Percentiles rank a stretch among this genome's conserved stretches.
These are phyloP conservation scores for Suillus ampliporus DNA, from an alignment of 768 basidiomycete species.

Conservation along the genomic window DNA sequence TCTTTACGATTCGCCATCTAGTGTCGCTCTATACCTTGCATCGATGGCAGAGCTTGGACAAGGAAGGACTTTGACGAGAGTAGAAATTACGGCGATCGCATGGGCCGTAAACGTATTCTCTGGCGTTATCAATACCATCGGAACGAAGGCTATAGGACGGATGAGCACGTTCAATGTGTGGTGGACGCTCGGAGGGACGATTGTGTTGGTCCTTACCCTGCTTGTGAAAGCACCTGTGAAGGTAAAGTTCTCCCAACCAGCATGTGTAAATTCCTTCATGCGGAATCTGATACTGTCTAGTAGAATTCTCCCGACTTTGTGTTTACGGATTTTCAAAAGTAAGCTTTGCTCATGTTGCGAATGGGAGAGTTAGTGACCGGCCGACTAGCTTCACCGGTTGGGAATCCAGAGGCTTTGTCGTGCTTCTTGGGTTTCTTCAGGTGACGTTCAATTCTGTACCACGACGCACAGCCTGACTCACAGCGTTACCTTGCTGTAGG, in stretches of 20 bases:
- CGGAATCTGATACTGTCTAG: constrained; percentile 3
- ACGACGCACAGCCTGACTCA: not conserved
- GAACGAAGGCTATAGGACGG: constrained; percentile 59
- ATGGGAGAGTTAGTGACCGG: not conserved
- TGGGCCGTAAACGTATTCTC: constrained; percentile 63
- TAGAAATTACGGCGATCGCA: constrained; percentile 58
- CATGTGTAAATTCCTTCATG: constrained; percentile 19
- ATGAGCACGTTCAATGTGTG: constrained; percentile 63
- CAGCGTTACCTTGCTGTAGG: constrained; percentile 48
- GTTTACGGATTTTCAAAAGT: constrained; percentile 64
- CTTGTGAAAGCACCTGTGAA: constrained; percentile 60
- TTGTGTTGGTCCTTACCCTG: constrained; percentile 60
- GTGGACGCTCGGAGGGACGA: constrained; percentile 65
- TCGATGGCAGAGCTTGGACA: constrained; percentile 56
- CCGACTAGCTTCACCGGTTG: constrained; percentile 58
- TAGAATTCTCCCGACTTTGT: constrained; percentile 59
- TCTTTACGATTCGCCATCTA: constrained; percentile 20
- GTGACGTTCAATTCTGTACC: not conserved
- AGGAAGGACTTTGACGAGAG: constrained; percentile 48
- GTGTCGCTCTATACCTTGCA: constrained; percentile 59
- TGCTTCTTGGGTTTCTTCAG: constrained; percentile 55
- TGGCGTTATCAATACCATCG: constrained; percentile 60
- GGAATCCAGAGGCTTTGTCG: constrained; percentile 57
- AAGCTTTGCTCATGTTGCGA: constrained; percentile 11
- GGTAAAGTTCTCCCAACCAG: constrained; percentile 37